Evolutionary conservation across 2,329 filamentous ascomycete species (phyloP).

Genomic region (Rosellinia necatrix): DNA sequence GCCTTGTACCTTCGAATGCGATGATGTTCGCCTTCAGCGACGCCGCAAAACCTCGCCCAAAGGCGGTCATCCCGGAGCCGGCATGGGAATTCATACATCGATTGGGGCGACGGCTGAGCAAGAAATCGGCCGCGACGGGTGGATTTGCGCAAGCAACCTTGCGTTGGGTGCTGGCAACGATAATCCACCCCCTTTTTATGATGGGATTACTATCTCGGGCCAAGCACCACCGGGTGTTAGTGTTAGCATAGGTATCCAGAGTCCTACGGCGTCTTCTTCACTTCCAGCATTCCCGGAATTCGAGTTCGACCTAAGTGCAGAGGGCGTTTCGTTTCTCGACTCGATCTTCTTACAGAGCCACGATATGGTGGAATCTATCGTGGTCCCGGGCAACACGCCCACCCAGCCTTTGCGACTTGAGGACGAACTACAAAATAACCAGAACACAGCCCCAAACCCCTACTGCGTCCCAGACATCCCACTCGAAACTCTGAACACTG

Average conservation of each 20-base stretch:
- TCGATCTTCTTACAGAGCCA: slow-evolving; percentile 16
- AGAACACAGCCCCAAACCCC: background rate
- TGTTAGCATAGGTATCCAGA: background rate
- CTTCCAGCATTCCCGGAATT: slow-evolving; percentile 4
- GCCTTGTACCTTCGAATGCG: slow-evolving; percentile 21
- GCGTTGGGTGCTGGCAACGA: background rate
- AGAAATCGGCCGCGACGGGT: background rate
- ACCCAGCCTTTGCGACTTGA: background rate
- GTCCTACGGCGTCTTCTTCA: background rate
- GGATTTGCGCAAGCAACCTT: background rate
- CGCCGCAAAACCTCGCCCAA: slow-evolving; percentile 3
- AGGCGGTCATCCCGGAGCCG: background rate
- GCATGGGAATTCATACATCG: background rate
- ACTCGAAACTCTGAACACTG: slow-evolving; percentile 5
- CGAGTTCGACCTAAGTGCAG: slow-evolving; percentile 14
- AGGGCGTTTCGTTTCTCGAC: slow-evolving; percentile 13
- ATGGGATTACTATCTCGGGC: background rate
- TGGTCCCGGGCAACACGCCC: background rate
- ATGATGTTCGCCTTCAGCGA: slow-evolving; percentile 17
- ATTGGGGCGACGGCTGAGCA: background rate
- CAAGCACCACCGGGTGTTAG: background rate
- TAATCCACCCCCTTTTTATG: background rate
- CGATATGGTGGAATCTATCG: slow-evolving; percentile 1
- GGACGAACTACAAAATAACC: background rate
- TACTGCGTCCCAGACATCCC: slow-evolving; percentile 1